phyloP scores from a whole-genome alignment of 139 green algal species.

The Eudorina sp. region DNA sequence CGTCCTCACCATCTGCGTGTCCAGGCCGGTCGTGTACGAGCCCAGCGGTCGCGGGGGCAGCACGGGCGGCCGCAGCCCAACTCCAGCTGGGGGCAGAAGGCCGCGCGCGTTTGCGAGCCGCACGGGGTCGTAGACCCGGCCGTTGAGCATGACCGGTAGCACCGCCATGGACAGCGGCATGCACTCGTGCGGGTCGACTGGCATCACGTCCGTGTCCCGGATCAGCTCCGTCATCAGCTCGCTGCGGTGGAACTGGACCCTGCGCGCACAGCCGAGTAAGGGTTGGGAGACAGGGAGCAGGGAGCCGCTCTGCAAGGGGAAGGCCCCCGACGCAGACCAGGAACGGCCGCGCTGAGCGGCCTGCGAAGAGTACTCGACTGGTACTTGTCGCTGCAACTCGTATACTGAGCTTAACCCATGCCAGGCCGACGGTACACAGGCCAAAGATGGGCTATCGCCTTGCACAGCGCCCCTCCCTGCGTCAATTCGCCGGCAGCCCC shows the following conservation, averaged over 20 bases:
- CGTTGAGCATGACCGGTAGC: conserved; percentile 38
- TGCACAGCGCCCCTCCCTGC: too few relatives aligned
- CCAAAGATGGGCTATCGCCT: too few relatives aligned
- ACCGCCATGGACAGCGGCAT: conserved; percentile 49
- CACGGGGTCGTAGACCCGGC: conserved; percentile 11
- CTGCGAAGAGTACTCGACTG: too few relatives aligned
- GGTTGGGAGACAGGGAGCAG: neutral
- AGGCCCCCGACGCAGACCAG: too few relatives aligned
- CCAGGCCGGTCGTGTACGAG: neutral
- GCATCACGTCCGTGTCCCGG: conserved; percentile 81
- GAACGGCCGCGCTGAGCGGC: too few relatives aligned
- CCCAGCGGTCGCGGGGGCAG: neutral
- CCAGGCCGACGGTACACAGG: too few relatives aligned
- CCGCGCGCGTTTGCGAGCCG: conserved; percentile 16
- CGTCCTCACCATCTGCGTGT: conserved; percentile 16
- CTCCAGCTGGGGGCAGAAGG: neutral
- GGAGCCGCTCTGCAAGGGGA: too few relatives aligned
- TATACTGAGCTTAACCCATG: too few relatives aligned
- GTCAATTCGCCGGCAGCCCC: too few relatives aligned
- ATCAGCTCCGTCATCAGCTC: conserved; percentile 92
- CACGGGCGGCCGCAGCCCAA: neutral
- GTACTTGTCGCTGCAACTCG: too few relatives aligned
- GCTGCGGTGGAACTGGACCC: conserved; percentile 88
- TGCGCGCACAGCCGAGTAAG: conserved; percentile 33
- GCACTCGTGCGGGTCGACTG: conserved; percentile 67